Percentiles rank a stretch among this genome's conserved stretches.
These are phyloP conservation scores for Tricholoma sp. DNA, from an alignment of 768 basidiomycete species.

Conservation along the genomic window DNA sequence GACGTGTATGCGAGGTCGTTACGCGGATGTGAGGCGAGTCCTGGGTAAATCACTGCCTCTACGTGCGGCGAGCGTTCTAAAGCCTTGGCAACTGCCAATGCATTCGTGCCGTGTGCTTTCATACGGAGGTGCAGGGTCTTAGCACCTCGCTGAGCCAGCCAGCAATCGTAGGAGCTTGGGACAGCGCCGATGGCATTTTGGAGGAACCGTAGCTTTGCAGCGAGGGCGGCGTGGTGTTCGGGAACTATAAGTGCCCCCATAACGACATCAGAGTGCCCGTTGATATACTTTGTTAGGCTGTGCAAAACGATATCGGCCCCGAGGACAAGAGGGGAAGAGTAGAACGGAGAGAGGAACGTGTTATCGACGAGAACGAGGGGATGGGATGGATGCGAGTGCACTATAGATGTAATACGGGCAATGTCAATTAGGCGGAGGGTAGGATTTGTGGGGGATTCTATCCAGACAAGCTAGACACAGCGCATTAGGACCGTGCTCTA, in stretches of 20 bases:
- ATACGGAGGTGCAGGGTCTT: slow-evolving; percentile 91
- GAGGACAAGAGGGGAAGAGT: slow-evolving; percentile 78
- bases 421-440: slow-evolving; percentile 86
- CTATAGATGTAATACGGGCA: slow-evolving; percentile 59
- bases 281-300: slow-evolving; percentile 85
- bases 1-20: slow-evolving; percentile 59
- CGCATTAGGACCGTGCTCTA: neutral
- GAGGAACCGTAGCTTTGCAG: slow-evolving; percentile 69
- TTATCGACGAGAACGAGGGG: slow-evolving; percentile 91
- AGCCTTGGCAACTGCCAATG: slow-evolving; percentile 64
- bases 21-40: slow-evolving; percentile 61
- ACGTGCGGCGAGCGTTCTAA: slow-evolving; percentile 55
- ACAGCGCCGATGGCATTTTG: slow-evolving; percentile 88
- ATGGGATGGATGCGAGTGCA: slow-evolving; percentile 51
- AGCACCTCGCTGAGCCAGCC: slow-evolving; percentile 84
- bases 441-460: slow-evolving; percentile 95
- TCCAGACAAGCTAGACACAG: slow-evolving; percentile 75
- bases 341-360: slow-evolving; percentile 93
- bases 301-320: slow-evolving; percentile 87
- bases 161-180: slow-evolving; percentile 82
- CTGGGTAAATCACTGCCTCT: slow-evolving; percentile 85
- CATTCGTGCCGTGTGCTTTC: slow-evolving; percentile 82
- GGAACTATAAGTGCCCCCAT: slow-evolving; percentile 83
- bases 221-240: slow-evolving; percentile 40
- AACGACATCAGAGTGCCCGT: slow-evolving; percentile 91